Evolutionary conservation across 2,329 filamentous ascomycete species (phyloP).

Genomic region (Aspergillus tamarii): DNA sequence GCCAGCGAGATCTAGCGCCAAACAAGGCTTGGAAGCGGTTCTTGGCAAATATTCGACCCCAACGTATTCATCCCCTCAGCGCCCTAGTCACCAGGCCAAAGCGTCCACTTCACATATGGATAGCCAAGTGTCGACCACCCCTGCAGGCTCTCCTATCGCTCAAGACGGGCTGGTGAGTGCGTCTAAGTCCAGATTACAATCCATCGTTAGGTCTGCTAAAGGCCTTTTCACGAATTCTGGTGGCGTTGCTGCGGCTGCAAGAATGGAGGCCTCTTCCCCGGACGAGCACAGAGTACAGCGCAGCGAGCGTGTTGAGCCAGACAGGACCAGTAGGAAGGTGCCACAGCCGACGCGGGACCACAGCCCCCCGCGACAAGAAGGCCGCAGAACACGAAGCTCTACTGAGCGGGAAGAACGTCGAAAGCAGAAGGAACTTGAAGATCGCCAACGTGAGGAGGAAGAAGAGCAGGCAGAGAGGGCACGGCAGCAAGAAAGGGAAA

Average conservation of each 20-base stretch:
- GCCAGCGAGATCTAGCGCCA: slow-evolving; percentile 18
- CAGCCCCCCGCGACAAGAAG: slow-evolving; percentile 41
- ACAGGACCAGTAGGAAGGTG: slow-evolving; percentile 22
- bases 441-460: slow-evolving; percentile 40
- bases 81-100: slow-evolving; percentile 59
- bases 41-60: slow-evolving; percentile 71
- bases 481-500: slow-evolving; percentile 10
- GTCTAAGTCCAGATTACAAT: slow-evolving; percentile 89
- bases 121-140: slow-evolving; percentile 58
- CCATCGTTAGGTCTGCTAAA: slow-evolving; percentile 84
- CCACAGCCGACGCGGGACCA: slow-evolving; percentile 26
- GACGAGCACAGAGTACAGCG: slow-evolving; percentile 35
- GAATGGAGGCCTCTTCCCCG: slow-evolving; percentile 57
- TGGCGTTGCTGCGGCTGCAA: slow-evolving; percentile 60
- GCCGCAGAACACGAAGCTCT: slow-evolving; percentile 60
- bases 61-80: slow-evolving; percentile 56
- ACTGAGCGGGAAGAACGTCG: slow-evolving; percentile 57
- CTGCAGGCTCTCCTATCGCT: slow-evolving; percentile 58
- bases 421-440: slow-evolving; percentile 37
- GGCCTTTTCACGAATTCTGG: slow-evolving; percentile 79
- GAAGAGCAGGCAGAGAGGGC: slow-evolving; percentile 26
- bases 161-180: slow-evolving; percentile 84
- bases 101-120: slow-evolving; percentile 63
- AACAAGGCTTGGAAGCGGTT: slow-evolving; percentile 37
- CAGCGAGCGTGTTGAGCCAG: slow-evolving; percentile 31